Base-by-base conservation (phyloP, 306 rosid species). In the Heteromeles arbutifolia region DNA sequence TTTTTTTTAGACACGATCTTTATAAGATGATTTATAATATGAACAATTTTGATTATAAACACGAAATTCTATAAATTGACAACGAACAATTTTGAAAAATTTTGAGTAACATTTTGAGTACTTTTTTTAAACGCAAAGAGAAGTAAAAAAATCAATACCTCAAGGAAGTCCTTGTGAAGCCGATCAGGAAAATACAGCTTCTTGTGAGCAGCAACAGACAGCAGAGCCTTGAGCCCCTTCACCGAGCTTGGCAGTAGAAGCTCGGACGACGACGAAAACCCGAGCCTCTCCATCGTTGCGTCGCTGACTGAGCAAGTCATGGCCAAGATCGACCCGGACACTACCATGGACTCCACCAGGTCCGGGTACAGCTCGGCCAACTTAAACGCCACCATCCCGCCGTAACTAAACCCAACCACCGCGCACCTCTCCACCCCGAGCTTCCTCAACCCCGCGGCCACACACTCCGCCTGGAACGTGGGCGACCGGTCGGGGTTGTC, bases 371-470 rank as follows among this genome's bases (percentile, higher is more conserved):
- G 43, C 83, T 88, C 91, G 0, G 86, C 98, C 91, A 93, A 62
- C 76, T 87, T 90, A 11, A 88, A 93, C 21, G 84, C 96, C 77
- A 93, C 97, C 85, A 86, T 82, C 24, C 96, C 98, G 0, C 98
- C 98, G 24, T 93, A 93, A 24, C 93, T 87, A 17, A 93, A 91
- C 79, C 98, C 98, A 24, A 91, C 97, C 81, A 86, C 37, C 11
- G 50, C 64, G 61, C 92, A 93, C 22, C 80, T 79, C 70, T 93
- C 96, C 79, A 93, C 91, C 59, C 97, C 90, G 0, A 91, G 83
- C 87, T 84, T 87, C 85, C 80, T 74, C 14, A 93, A 65, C 70
- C 84, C 98, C 19, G 4, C 32, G 0, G 73, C 88, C 90, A 93
- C 75, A 76, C 91, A 89, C 90, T 87, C 87, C 32, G 98, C 98